Conservation (phyloP, 2,329 filamentous ascomycete genomes). For the Trichoderma hamatum region DNA sequence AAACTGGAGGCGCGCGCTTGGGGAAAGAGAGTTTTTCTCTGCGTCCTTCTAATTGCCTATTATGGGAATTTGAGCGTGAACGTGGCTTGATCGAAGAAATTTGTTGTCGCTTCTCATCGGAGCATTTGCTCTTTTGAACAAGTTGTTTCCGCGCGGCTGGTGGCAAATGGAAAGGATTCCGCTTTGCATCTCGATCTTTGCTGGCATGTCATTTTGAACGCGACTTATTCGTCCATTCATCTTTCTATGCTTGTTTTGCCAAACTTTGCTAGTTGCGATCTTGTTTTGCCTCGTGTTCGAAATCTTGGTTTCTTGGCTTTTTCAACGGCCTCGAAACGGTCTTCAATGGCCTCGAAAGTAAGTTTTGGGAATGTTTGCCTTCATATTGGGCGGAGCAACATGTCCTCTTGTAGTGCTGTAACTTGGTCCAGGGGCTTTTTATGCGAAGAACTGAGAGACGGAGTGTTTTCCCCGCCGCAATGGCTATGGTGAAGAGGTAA, state of each 20-base stretch:
- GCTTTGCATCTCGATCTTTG: neutral
- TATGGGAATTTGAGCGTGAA: constrained; percentile 1
- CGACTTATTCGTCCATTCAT: neutral
- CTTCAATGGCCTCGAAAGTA: neutral
- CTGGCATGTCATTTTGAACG: neutral
- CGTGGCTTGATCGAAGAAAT: neutral
- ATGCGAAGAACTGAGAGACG: neutral
- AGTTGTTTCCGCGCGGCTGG: neutral
- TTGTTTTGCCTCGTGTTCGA: neutral
- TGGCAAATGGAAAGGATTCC: constrained; percentile 13
- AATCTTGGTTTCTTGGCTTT: neutral
- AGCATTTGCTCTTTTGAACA: neutral
- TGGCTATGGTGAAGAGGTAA: neutral
- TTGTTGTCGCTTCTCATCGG: constrained; percentile 4
- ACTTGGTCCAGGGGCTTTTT: neutral
- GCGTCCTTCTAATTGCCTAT: constrained; percentile 4
- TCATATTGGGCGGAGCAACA: neutral
- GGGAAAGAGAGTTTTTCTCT: neutral
- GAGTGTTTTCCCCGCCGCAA: neutral
- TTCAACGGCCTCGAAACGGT: neutral
- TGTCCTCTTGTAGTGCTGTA: neutral
- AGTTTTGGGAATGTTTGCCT: neutral
- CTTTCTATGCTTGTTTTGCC: neutral
- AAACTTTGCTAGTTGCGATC: neutral
- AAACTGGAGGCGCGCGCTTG: neutral